These are phyloP conservation scores for Cladosporium sp. DNA, from an alignment of 2,329 filamentous ascomycete species.

Conservation along the genomic window DNA sequence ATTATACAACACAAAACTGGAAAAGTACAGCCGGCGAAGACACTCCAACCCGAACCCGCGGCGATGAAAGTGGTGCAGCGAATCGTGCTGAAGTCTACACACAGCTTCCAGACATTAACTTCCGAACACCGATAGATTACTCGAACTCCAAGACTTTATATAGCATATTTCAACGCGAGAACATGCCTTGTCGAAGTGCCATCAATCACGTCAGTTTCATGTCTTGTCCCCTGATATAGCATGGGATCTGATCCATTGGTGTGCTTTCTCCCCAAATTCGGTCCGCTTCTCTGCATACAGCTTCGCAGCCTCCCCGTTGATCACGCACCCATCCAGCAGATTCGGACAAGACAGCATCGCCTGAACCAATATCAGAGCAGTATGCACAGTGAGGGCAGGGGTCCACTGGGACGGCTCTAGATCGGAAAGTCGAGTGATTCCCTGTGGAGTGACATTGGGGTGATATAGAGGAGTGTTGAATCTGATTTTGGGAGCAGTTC, in stretches of 20 bases:
- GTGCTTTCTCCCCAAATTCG: neutral
- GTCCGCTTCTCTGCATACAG: neutral
- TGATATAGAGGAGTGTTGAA: neutral
- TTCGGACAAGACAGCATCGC: neutral
- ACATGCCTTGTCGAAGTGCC: too few species aligned
- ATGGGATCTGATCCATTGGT: neutral
- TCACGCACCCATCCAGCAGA: neutral
- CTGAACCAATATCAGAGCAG: neutral
- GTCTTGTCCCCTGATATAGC: neutral
- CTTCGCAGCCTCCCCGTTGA: neutral
- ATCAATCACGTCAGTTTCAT: too few species aligned
- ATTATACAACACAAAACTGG: too few species aligned
- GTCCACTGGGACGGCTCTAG: neutral
- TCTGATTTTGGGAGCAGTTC: neutral
- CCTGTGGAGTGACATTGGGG: neutral
- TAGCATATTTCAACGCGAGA: too few species aligned
- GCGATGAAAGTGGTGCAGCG: too few species aligned
- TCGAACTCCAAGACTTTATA: too few species aligned
- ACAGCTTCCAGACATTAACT: too few species aligned
- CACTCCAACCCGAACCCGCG: too few species aligned
- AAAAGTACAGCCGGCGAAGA: too few species aligned
- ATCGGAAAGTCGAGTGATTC: neutral
- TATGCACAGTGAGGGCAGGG: neutral
- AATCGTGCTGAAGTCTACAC: too few species aligned
- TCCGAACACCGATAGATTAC: too few species aligned